phyloP scores from a whole-genome alignment of 768 basidiomycete species.

The Suillus occidentalis region DNA sequence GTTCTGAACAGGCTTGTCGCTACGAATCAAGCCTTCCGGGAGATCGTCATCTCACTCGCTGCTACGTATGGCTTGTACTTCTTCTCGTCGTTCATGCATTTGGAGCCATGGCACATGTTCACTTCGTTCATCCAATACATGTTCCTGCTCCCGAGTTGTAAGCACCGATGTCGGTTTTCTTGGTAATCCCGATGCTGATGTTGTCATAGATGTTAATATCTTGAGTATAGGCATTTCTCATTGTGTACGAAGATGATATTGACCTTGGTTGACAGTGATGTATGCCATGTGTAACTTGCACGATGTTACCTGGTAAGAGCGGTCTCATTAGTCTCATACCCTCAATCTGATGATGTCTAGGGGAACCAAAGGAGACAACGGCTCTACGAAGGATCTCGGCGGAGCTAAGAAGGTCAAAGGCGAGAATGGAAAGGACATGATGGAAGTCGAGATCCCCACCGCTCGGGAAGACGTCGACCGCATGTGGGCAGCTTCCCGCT shows the following conservation, averaged over 20 bases:
- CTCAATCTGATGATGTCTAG: slow-evolving; percentile 24
- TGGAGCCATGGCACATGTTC: slow-evolving; percentile 98
- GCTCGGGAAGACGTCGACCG: slow-evolving; percentile 85
- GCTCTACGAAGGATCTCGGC: slow-evolving; percentile 83
- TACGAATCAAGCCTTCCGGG: slow-evolving; percentile 69
- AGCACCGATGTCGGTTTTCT: slow-evolving; percentile 24
- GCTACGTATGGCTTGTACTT: slow-evolving; percentile 85
- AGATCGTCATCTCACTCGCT: slow-evolving; percentile 80
- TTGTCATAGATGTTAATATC: slow-evolving; percentile 66
- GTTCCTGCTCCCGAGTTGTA: slow-evolving; percentile 80
- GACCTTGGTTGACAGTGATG: slow-evolving; percentile 54
- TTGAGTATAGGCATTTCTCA: slow-evolving; percentile 47
- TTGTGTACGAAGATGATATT: background rate
- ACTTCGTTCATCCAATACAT: slow-evolving; percentile 91
- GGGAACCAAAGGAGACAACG: slow-evolving; percentile 95
- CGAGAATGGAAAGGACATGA: slow-evolving; percentile 80
- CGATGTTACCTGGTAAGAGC: slow-evolving; percentile 72
- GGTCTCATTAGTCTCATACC: background rate
- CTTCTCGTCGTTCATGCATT: slow-evolving; percentile 80
- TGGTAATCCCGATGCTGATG: slow-evolving; percentile 11
- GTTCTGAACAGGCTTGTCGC: slow-evolving; percentile 52
- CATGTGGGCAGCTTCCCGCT: slow-evolving; percentile 77
- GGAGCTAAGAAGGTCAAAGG: slow-evolving; percentile 87
- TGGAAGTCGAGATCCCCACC: slow-evolving; percentile 85
- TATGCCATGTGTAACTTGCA: slow-evolving; percentile 94